These are phyloP conservation scores for Schizochytrium sp. DNA, from an alignment of 108 stramenopile genomes.

Conservation along the genomic window DNA sequence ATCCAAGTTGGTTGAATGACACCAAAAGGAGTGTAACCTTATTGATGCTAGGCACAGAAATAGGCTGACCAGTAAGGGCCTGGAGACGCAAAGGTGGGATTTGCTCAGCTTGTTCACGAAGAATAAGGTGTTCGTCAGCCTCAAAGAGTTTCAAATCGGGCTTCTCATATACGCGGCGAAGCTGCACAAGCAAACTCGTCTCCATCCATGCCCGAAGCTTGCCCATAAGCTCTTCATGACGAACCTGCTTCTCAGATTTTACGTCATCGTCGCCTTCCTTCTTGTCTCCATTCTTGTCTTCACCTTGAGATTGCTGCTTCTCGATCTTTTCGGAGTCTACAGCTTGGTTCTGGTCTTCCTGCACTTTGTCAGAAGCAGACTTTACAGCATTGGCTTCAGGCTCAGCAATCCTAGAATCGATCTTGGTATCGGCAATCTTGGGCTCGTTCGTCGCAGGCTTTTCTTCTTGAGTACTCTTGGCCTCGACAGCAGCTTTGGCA, in stretches of 20 bases:
- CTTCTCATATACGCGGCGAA: constrained; percentile 10
- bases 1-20: constrained; percentile 20
- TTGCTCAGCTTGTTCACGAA: neutral
- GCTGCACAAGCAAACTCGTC: constrained; percentile 50
- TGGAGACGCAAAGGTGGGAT: neutral
- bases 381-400: neutral
- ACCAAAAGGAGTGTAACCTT: constrained; percentile 13
- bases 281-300: neutral
- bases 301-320: neutral
- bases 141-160: constrained; percentile 58
- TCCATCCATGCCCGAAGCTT: constrained; percentile 9
- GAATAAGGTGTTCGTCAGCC: neutral
- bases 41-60: neutral
- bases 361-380: neutral
- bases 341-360: neutral
- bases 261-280: neutral
- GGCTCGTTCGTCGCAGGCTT: too few relatives aligned
- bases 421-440: neutral
- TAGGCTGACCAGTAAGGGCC: neutral
- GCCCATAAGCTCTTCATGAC: constrained; percentile 49
- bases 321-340: neutral
- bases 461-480: too few relatives aligned
- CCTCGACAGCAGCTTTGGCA: too few relatives aligned
- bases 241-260: neutral
- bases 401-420: neutral